These are phyloP conservation scores for Gossypium stocksii DNA, from an alignment of 345 rosid species.

Conservation along the genomic window DNA sequence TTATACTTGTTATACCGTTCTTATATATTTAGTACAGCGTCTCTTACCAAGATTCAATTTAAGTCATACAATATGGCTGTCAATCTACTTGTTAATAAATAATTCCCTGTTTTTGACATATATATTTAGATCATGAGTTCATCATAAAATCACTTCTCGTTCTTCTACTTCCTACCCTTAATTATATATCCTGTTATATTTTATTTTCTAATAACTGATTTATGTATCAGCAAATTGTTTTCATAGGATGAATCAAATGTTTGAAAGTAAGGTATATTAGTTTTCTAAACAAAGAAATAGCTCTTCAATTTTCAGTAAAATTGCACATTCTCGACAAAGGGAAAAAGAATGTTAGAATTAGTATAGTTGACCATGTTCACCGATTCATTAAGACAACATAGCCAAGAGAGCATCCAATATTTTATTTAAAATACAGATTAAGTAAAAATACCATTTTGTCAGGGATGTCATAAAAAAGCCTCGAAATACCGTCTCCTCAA, in stretches of 20 bases:
- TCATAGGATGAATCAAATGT: not conserved
- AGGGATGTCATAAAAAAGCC: conserved; percentile 91
- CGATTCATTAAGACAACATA: not conserved
- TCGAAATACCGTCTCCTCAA: conserved; percentile 92
- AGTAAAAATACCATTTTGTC: conserved; percentile 69
- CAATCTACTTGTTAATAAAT: not conserved
- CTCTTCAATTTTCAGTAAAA: not conserved
- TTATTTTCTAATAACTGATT: not conserved
- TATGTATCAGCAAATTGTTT: not conserved
- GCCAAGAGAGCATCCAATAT: not conserved
- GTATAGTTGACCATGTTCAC: not conserved
- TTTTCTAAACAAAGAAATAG: not conserved
- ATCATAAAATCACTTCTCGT: not conserved
- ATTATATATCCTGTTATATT: not conserved
- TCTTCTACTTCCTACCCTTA: not conserved
- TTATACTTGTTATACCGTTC: not conserved
- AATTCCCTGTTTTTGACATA: not conserved
- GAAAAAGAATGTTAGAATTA: not conserved
- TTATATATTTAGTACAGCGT: not conserved
- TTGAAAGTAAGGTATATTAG: not conserved
- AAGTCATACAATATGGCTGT: not conserved
- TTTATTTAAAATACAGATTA: conserved; percentile 4
- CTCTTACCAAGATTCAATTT: not conserved
- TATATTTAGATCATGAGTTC: not conserved
- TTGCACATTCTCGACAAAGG: not conserved